Conservation (phyloP, 1,284 basidiomycete species). For the Malassezia caprae region DNA sequence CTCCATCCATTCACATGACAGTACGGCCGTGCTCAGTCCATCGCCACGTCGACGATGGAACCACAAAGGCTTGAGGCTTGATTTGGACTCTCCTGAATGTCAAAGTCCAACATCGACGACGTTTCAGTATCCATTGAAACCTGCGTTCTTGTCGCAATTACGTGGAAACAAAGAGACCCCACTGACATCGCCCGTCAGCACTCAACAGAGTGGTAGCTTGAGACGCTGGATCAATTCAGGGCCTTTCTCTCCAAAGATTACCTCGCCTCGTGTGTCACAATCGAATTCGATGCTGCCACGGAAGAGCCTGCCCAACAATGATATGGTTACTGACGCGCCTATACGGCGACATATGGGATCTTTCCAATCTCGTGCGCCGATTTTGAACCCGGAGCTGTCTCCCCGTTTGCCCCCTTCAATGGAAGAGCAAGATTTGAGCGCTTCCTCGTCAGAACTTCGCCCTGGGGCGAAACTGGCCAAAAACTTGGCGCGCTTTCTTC, state of each 20-base stretch:
- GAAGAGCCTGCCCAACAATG: background rate
- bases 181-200: background rate
- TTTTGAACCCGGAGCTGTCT: background rate
- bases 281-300: background rate
- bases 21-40: background rate
- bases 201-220: background rate
- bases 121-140: background rate
- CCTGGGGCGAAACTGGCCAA: background rate
- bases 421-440: background rate
- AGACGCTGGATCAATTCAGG: background rate
- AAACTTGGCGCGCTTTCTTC: slow-evolving; percentile 8
- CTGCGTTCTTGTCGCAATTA: background rate
- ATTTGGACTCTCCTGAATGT: background rate
- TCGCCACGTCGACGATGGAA: background rate
- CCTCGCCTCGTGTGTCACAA: background rate
- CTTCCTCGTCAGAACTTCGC: background rate
- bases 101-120: background rate
- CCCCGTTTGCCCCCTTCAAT: background rate
- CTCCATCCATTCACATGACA: background rate
- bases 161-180: background rate
- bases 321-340: background rate
- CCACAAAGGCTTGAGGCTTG: background rate
- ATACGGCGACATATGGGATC: slow-evolving; percentile 3
- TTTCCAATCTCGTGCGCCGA: background rate
- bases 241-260: background rate